Evolutionary conservation across 345 rosid genomes (phyloP), one percentile per base, ranked within the genome.

Genomic region (Aethionema arabicum): DNA sequence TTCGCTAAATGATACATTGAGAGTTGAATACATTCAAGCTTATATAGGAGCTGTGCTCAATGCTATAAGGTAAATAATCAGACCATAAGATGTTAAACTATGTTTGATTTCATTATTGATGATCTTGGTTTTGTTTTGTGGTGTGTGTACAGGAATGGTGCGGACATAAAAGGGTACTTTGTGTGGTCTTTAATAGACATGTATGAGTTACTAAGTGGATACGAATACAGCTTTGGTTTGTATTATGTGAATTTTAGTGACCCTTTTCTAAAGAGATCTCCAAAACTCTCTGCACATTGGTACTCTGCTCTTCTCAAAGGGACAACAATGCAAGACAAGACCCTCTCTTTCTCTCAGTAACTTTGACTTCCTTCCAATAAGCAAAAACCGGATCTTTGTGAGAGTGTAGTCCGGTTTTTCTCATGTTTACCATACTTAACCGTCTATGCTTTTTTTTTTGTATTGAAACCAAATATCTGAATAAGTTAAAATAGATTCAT

Each of bases 231-330:
- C 29, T 79, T 30, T 13, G 82, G 82, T 3, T 51, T 72, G 8
- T 62, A 66, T 66, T 72, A 70, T 32, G 82, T 79, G 27, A 80
- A 82, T 54, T 61, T 66, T 36, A 67, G 76, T 38, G 73, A 82
- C 51, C 79, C 79, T 0, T 70, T 67, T 2, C 61, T 67, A 59
- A 63, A 61, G 58, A 77, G 80, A 61, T 63, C 69, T 40, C 77
- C 83, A 0, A 82, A 79, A 61, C 64, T 63, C 42, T 80, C 85
- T 27, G 74, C 82, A 4, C 65, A 70, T 29, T 78, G 82, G 82
- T 78, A 69, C 65, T 75, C 82, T 42, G 50, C 56, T 11, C 78
- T 80, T 32, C 69, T 75, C 68, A 77, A 67, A 51, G 79, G 85
- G 27, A 21, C 27, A 21, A 21, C 52, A 45, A 49, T n/a, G n/a